Base-by-base conservation (phyloP, 1,284 basidiomycete genomes). In the Trichosporon coremiiforme region DNA sequence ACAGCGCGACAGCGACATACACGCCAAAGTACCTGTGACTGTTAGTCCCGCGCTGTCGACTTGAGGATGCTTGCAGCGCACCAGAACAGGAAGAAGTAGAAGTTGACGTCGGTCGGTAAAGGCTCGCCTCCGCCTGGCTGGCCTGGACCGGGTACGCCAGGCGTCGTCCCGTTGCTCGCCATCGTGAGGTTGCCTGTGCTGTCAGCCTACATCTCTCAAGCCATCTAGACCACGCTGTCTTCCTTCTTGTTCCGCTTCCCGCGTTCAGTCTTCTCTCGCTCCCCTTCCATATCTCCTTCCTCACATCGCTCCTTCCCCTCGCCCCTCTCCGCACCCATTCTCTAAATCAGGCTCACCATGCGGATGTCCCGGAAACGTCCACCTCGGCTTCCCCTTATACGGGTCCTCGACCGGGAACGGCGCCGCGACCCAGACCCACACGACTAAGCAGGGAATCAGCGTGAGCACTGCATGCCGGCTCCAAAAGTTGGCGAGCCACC, bases 381-480 rank as follows among this genome's bases (percentile, higher is more conserved):
- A 60, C 31, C 17, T 60, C 31, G 81, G 80, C 64, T 79, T 77
- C 67, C 82, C 81, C 41, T 73, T 79, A 70, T 81, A 83, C 17
- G 86, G 86, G 70, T 86, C 85, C 4, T 81, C 82, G 7, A 86
- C 84, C 0, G 87, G 87, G 66, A 87, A 87, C 3, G 87, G 87
- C 12, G 87, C 76, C 0, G 85, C 84, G 64, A 86, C 86, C 86
- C 87, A 87, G 1, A 85, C 65, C 87, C 87, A 87, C 0, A 86
- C 86, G 0, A 85, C 78, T 12, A 85, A 36, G 68, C 86, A 86
- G 0, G 87, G 87, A 1, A 85, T 68, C 0, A 85, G 70, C 0
- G 85, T 84, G 4, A 87, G 79, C 0, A 87, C 83, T 5, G 83
- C 79, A 80, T 86, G 86, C 0, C 87, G 75, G 67, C 81, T 85